Evolutionary conservation across 495 filamentous ascomycete species (phyloP).

Genomic region (Xylaria longipes): DNA sequence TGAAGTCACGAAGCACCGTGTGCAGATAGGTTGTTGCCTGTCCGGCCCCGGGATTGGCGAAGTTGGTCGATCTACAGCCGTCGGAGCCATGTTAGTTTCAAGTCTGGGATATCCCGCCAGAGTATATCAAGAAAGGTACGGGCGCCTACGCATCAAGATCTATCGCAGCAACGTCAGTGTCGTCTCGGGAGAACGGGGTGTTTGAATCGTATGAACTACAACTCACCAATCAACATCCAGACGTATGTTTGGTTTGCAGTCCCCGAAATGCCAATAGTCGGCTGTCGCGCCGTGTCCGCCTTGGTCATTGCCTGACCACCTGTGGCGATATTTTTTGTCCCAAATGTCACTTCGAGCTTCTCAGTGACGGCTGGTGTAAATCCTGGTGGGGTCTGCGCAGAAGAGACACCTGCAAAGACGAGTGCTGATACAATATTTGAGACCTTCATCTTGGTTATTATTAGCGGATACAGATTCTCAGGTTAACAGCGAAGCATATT

Average conservation of each 20-base stretch:
- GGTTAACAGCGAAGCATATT: not conserved
- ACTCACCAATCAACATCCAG: constrained; percentile 54
- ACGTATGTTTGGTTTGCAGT: constrained; percentile 49
- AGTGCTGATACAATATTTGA: constrained; percentile 32
- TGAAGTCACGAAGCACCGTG: constrained; percentile 55
- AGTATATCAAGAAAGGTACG: not conserved
- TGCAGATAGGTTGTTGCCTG: constrained; percentile 50
- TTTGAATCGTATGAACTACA: not conserved
- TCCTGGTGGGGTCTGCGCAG: constrained; percentile 51
- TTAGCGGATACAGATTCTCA: not conserved
- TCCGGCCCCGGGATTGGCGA: constrained; percentile 44
- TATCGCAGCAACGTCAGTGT: constrained; percentile 21
- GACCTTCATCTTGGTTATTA: constrained; percentile 35
- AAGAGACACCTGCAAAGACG: constrained; percentile 32
- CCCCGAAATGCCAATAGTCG: constrained; percentile 49
- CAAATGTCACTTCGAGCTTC: constrained; percentile 53
- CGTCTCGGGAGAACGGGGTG: not conserved
- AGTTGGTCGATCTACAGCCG: constrained; percentile 44
- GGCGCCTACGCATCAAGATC: constrained; percentile 50
- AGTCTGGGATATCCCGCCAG: not conserved
- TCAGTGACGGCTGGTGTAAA: constrained; percentile 47
- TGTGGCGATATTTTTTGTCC: constrained; percentile 44
- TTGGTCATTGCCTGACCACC: constrained; percentile 49
- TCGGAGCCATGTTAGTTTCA: not conserved
- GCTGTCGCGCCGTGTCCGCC: constrained; percentile 46